Base-by-base conservation (phyloP, 164 flowering plant genomes). In the Macadamia tetraphylla region DNA sequence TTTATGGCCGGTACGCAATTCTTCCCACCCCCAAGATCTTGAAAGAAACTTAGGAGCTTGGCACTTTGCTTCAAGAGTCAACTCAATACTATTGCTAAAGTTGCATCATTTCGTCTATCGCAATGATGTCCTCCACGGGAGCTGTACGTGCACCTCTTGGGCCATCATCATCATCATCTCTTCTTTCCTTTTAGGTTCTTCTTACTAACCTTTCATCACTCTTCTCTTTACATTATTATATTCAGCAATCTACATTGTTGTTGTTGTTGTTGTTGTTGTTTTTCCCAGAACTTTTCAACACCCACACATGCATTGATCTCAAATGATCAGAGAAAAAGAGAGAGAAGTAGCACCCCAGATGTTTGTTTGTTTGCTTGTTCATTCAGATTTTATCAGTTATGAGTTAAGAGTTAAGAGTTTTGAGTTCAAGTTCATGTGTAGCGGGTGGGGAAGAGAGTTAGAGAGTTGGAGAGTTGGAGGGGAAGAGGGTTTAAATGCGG, bases 1-100 rank as follows among this genome's bases (percentile, higher is more conserved):
- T 89, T 88, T 76, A 80, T 90, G 75, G 90, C 93, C 51, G 93
- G 96, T 86, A 88, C 96, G 85, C 91, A 87, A 73, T 85, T 86
- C 78, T 88, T 88, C 81, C 91, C 89, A 55, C 88, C 81, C 40
- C 83, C 89, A 67, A 81, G 93, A 79, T 78, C 86, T 64, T 87
- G 77, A 79, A 68, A 13, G 13, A 31, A 14, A 1, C 23, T 23
- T 23, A 23, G 23, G 23, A 23, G 23, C 23, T 23, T 23, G 23
- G 23, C 23, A 23, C 23, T 23, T 23, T 23, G 23, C 23, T 23
- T 23, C 23, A 23, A 23, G 23, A 23, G 23, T 23, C 23, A 23
- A 23, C 23, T 23, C 23, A 23, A 23, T 23, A 23, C 23, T 23
- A 23, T 23, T 23, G 23, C 23, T 23, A 23, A 23, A 23, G 23